Evolutionary conservation across 1,139 yeast genomes (phyloP), one percentile per base, ranked within the genome.

Genomic region (Lipomyces yarrowii): DNA sequence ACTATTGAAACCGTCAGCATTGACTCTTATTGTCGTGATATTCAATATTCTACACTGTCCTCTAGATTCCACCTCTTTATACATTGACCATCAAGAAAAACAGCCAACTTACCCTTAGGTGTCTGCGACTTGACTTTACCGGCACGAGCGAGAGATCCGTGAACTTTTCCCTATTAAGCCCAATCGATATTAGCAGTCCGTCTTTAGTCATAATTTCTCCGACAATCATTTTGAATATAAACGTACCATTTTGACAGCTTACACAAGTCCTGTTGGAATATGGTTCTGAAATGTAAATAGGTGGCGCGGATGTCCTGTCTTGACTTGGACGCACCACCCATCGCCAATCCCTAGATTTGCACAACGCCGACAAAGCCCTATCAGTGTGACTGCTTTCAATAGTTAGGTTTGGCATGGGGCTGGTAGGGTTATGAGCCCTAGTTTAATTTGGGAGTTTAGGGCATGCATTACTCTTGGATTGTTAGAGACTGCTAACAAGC

Each of bases 131-230:
- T 94, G 85, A 94, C 99, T 87, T 94, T 93, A 91, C 99, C 99
- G 87, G 99, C 99, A 92, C 98, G 98, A 87, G 99, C 97, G 89
- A 94, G 90, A 86, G 98, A 92, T 85, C 99, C 99, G 97, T 94
- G 96, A 86, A 90, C 96, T 88, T 90, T 90, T 51, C 70, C 71
- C 69, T 66, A 30, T 48, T 42, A 6, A 26, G 23, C 30, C 10
- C 48, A 21, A 30, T 10, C 42, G n/a, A 13, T n/a, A 21, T 54
- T 42, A 39, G 35, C 33, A 42, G 30, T 10, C 30, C 26, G n/a
- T 15, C 48, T 21, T 15, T 37, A 21, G 6, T 26, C 30, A 51
- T 58, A n/a, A 5, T 26, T 18, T 15, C 33, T 15, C 21, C 10
- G 26, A 21, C 21, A 13, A 15, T 26, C 23, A 57, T 13, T 42